Evolutionary conservation across 2,329 filamentous ascomycete species (phyloP).

Genomic region (Stagonosporopsis vannaccii): DNA sequence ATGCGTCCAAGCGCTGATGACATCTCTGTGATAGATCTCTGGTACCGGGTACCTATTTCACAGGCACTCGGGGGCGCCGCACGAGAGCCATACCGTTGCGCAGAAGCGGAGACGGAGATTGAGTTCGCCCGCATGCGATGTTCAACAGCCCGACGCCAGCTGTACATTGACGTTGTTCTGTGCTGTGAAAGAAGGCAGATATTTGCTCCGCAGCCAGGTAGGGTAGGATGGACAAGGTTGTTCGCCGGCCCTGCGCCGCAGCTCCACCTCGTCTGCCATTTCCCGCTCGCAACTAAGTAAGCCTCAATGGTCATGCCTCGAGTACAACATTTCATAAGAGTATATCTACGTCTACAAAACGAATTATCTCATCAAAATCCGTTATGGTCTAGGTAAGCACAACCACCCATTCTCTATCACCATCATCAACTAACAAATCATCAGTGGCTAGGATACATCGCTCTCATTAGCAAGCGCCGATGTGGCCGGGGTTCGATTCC

Average conservation of each 20-base stretch:
- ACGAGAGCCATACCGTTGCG: background rate
- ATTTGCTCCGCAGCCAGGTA: background rate
- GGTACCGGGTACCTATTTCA: background rate
- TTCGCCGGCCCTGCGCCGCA: too few species aligned
- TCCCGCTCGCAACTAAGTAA: too few species aligned
- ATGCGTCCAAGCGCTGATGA: background rate
- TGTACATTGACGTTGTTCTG: background rate
- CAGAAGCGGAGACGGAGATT: background rate
- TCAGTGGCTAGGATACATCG: constrained; percentile 15
- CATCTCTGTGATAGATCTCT: background rate
- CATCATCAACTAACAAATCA: background rate
- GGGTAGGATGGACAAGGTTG: background rate
- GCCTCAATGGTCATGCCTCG: too few species aligned
- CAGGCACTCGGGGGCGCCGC: background rate
- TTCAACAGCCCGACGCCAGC: background rate
- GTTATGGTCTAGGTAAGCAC: constrained; percentile 8
- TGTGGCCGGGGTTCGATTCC: constrained; percentile 17
- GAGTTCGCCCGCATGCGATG: background rate
- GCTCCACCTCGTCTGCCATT: too few species aligned
- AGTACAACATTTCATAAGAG: too few species aligned
- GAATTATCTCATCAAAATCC: background rate
- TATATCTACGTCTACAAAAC: background rate
- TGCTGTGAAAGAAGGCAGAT: background rate
- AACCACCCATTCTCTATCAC: background rate
- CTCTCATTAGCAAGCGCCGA: constrained; percentile 15